Conservation (phyloP, 2,329 filamentous ascomycete species). For the Plectosphaerella plurivora region DNA sequence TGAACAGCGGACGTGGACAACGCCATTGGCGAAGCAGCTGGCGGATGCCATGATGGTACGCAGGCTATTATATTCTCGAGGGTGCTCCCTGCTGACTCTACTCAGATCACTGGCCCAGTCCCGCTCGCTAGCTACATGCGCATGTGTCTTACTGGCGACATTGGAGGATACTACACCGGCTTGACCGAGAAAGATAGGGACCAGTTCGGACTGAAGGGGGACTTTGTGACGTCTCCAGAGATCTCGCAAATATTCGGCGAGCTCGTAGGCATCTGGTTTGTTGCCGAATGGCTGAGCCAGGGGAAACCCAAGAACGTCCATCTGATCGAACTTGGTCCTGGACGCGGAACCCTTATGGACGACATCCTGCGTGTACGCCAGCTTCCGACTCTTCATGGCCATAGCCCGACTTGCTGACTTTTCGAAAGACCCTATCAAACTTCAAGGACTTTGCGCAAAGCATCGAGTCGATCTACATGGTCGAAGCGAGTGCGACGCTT, state of each 20-base stretch:
- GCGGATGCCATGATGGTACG: slow-evolving; percentile 79
- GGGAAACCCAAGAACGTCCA: slow-evolving; percentile 74
- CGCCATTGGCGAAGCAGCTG: slow-evolving; percentile 82
- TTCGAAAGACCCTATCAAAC: slow-evolving; percentile 69
- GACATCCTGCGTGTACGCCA: slow-evolving; percentile 78
- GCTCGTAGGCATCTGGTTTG: slow-evolving; percentile 88
- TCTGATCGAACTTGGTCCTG: slow-evolving; percentile 90
- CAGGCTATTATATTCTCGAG: neutral
- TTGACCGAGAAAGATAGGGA: slow-evolving; percentile 65
- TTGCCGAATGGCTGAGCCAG: slow-evolving; percentile 95
- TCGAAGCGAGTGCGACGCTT: slow-evolving; percentile 85
- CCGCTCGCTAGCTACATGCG: slow-evolving; percentile 96
- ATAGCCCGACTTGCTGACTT: neutral
- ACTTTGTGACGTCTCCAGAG: slow-evolving; percentile 96
- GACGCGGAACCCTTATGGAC: slow-evolving; percentile 93
- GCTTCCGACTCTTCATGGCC: neutral
- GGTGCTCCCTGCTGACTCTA: neutral
- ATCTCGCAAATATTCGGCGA: slow-evolving; percentile 98
- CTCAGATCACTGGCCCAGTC: slow-evolving; percentile 73
- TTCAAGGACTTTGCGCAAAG: slow-evolving; percentile 74
- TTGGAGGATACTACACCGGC: slow-evolving; percentile 91
- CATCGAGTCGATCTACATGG: slow-evolving; percentile 85
- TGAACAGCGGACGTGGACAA: slow-evolving; percentile 73
- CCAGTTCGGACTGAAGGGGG: slow-evolving; percentile 87
- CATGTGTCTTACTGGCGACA: slow-evolving; percentile 89